Conservation (phyloP, 169 alveolate species). For the Plasmodium knowlesi region DNA sequence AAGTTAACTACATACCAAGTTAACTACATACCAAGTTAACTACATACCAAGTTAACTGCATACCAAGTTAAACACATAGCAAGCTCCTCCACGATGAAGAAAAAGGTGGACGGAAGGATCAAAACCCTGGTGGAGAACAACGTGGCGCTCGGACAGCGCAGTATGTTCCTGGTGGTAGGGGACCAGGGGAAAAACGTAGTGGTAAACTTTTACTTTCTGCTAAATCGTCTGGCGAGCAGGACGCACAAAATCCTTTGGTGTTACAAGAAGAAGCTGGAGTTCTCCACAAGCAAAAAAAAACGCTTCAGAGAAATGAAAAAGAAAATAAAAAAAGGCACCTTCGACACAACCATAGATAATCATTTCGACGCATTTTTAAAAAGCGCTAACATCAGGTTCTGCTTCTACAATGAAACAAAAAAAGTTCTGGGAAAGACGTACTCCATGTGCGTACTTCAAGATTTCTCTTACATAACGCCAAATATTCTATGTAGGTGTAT, state of each 20-base stretch:
- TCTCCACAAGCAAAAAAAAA: conserved; percentile 96
- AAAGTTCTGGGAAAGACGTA: conserved; percentile 96
- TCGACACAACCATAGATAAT: conserved; percentile 95
- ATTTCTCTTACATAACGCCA: conserved; percentile 99
- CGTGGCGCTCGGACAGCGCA: conserved; percentile 90
- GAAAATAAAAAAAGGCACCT: conserved; percentile 93
- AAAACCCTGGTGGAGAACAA: conserved; percentile 94
- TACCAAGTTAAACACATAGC: too few relatives aligned
- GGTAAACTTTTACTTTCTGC: conserved; percentile 90
- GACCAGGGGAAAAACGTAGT: conserved; percentile 97
- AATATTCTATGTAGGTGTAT: conserved; percentile 99
- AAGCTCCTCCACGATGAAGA: conserved; percentile 87
- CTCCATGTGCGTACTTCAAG: conserved; percentile 97
- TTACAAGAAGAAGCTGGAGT: conserved; percentile 98
- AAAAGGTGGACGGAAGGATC: conserved; percentile 96
- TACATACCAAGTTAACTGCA: too few relatives aligned
- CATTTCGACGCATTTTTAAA: conserved; percentile 96
- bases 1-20: too few relatives aligned
- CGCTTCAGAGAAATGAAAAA: conserved; percentile 95
- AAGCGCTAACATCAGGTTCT: conserved; percentile 96
- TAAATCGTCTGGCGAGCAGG: conserved; percentile 79
- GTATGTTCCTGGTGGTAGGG: conserved; percentile 96
- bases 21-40: too few relatives aligned
- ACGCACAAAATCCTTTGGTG: conserved; percentile 98
- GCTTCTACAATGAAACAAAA: conserved; percentile 97